These are phyloP conservation scores for Hypoxylon subgilvum DNA, from an alignment of 495 filamentous ascomycete species.

Conservation along the genomic window DNA sequence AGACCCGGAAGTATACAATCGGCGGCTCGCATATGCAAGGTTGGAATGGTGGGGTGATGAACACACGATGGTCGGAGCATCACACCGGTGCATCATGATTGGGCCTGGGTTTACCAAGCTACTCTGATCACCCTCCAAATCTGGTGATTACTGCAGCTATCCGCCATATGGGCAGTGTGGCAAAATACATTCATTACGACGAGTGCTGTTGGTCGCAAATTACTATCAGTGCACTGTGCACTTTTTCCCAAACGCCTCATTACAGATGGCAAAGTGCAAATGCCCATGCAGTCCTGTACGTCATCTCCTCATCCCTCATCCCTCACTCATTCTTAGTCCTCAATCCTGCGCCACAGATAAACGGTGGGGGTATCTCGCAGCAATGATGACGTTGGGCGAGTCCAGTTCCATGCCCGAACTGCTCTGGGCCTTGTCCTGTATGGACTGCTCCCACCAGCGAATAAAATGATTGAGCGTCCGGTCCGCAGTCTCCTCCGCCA, in stretches of 20 bases:
- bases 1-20: background rate
- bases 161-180: too few relatives aligned
- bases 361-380: slow-evolving; percentile 8
- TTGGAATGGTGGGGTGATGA: background rate
- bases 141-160: too few relatives aligned
- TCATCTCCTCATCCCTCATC: background rate
- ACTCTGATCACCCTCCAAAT: too few relatives aligned
- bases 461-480: slow-evolving; percentile 23
- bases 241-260: too few relatives aligned
- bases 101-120: background rate
- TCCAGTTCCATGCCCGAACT: background rate
- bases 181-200: too few relatives aligned
- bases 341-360: background rate
- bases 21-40: slow-evolving; percentile 13
- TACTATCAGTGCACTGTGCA: too few relatives aligned
- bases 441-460: slow-evolving; percentile 13
- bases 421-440: slow-evolving; percentile 7
- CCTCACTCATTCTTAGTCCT: too few relatives aligned
- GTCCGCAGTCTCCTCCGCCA: slow-evolving; percentile 13
- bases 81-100: background rate
- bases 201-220: too few relatives aligned
- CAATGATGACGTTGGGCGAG: background rate
- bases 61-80: background rate
- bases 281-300: too few relatives aligned
- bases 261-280: too few relatives aligned